Conservation (phyloP, 306 rosid species). For the Rosa lucieae region DNA sequence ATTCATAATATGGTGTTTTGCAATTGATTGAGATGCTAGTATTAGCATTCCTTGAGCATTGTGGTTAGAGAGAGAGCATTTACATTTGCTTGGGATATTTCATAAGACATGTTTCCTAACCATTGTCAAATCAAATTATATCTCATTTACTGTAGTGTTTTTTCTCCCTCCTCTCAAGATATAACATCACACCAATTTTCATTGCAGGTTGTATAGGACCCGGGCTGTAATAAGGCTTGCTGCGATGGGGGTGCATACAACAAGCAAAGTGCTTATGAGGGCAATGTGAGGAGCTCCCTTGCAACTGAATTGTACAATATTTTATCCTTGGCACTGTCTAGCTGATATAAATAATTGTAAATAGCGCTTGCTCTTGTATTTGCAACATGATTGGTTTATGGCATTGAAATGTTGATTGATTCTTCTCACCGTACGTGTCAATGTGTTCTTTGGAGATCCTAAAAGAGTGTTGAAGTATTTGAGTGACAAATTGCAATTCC, state of each 20-base stretch:
- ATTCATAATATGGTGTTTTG: background rate
- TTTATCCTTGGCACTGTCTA: background rate
- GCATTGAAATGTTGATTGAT: background rate
- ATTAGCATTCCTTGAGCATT: background rate
- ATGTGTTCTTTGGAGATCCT: background rate
- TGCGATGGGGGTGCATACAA: constrained; percentile 59
- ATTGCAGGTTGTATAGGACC: constrained; percentile 64
- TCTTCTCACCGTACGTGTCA: background rate
- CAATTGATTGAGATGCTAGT: constrained; percentile 8
- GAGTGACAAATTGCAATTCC: background rate
- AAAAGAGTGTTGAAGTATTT: background rate
- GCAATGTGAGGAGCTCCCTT: constrained; percentile 46
- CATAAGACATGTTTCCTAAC: background rate
- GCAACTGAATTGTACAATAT: background rate
- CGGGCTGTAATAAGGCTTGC: constrained; percentile 71
- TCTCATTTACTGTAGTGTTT: background rate
- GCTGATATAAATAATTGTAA: constrained; percentile 48
- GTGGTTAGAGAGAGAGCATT: background rate
- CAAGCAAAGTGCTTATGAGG: constrained; percentile 64
- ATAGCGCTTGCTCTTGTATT: constrained; percentile 26
- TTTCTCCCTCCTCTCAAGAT: background rate
- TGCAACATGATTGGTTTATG: background rate
- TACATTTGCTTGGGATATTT: background rate
- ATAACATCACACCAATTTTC: background rate
- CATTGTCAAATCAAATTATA: background rate